Evolutionary conservation across 768 basidiomycete species (phyloP), one percentile per base, ranked within the genome.

Genomic region (Termitomyces bulborhizus): DNA sequence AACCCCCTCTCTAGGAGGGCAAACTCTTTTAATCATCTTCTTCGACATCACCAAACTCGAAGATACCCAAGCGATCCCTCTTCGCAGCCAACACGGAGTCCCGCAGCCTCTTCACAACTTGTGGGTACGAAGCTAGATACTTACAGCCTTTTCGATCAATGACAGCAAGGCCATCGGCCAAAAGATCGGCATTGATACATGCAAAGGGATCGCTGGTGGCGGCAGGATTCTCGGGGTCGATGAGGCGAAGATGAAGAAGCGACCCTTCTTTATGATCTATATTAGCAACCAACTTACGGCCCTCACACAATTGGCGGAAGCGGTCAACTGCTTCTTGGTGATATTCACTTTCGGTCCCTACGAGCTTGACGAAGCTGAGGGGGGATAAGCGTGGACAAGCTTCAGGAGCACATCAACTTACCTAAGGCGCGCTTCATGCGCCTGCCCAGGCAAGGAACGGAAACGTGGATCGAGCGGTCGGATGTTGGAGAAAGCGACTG

Each of bases 271-370:
- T 85, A 64, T 87, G 81, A 69, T 99, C 97, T 55, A 94, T 76
- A 71, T 95, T 98, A n/a, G 94, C 97, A 47, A 98, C 76, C n/a
- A 98, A 79, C 65, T 94, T 94, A 51, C 93, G 87, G n/a, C 92
- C 93, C 71, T 94, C 93, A 61, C 88, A 90, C 18, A 94, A 75
- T 15, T 79, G 69, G 26, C 86, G 83, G 85, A 98, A 98, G 48
- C 90, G 85, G 48, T 91, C 87, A 46, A 93, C 67, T 3, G 95
- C 89, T 55, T 98, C 96, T 0, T 73, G 65, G 48, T 87, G 83
- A 71, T 98, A 97, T 57, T 99, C 97, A 68, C 86, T 93, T 8
- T 88, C 84, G 8, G 83, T 73, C 16, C 83, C 83, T 18, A 86
- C 84, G 36, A 96, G 80, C 68, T 89, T 92, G 57, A 98, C 76